A percentile compares a stretch with the other conserved stretches of the same genome.
Conservation (phyloP, 306 rosid species). For the Trifolium subterraneum region DNA sequence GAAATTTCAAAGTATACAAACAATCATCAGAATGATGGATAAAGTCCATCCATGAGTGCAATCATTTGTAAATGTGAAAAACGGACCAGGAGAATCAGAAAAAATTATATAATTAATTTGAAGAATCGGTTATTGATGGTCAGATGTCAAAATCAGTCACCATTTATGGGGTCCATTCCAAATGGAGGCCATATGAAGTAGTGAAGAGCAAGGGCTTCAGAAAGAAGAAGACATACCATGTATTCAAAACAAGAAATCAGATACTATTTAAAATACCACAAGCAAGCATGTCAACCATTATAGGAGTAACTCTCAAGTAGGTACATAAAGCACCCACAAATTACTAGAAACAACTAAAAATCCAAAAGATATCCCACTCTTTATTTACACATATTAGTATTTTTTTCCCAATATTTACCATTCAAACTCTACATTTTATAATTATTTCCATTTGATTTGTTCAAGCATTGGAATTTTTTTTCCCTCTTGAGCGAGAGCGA, state of each 20-base stretch:
- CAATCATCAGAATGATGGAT: constrained; percentile 1
- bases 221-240: constrained; percentile 21
- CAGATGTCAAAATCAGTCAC: constrained; percentile 31
- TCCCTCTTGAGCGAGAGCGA: not conserved
- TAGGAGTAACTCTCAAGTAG: not conserved
- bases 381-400: too few species aligned
- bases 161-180: constrained; percentile 31
- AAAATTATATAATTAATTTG: not conserved
- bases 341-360: not conserved
- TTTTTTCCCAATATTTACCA: constrained; percentile 10
- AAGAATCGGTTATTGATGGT: not conserved
- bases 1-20: constrained; percentile 3
- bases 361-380: not conserved
- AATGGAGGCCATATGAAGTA: constrained; percentile 21
- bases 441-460: not conserved
- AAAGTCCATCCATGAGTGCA: not conserved
- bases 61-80: not conserved
- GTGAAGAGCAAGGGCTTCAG: constrained; percentile 36
- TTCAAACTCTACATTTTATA: constrained; percentile 14
- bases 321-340: not conserved
- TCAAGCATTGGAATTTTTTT: constrained; percentile 16
- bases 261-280: not conserved
- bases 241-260: not conserved
- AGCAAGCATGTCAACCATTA: constrained; percentile 14
- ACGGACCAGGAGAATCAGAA: not conserved